Base-by-base conservation (phyloP, 1,284 basidiomycete genomes). In the Marasmius tenuissimus region DNA sequence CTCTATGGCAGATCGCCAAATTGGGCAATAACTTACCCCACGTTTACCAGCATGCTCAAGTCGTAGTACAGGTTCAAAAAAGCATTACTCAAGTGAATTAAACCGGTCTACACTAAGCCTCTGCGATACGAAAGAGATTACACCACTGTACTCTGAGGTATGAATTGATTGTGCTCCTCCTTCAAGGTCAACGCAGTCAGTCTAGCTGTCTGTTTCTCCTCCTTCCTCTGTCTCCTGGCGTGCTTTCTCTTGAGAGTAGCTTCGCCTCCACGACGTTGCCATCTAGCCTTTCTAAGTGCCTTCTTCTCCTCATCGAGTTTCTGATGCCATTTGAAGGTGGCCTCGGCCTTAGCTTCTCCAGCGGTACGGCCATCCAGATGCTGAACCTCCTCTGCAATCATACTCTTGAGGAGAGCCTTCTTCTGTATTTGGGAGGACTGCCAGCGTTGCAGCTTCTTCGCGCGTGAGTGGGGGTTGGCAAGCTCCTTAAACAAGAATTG, bases 361-460 rank as follows among this genome's bases (percentile, higher is more conserved):
- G 74, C 74, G 34, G 79, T 83, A 51, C 88, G 84, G 20, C 86
- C 87, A 52, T 81, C 78, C 59, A 87, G 70, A 61, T 85, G 73
- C 61, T 77, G 75, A 65, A 86, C 69, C 66, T 92, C 91, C 10
- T 77, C 77, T 27, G 76, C 72, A 57, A 86, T 76, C 66, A 84
- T 83, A 62, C 85, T 75, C 64, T 81, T 76, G 58, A 88, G 76
- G 59, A 88, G 75, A 16, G 74, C 72, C 50, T 80, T 77, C 69
- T 80, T 82, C 65, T 79, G 76, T 18, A 71, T 69, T 66, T 81
- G 79, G 65, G 78, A 80, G 6, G 78, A 78, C 70, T 90, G 83
- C 87, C 89, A 93, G 64, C 92, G 85, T 51, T 79, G 78, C 67
- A 90, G 86, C 71, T 90, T 92, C 79, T 91, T 92, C 9, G 89